Evolutionary conservation across 164 flowering plant species (phyloP), one percentile per base, ranked within the genome.

Genomic region (Dillenia turbinata): DNA sequence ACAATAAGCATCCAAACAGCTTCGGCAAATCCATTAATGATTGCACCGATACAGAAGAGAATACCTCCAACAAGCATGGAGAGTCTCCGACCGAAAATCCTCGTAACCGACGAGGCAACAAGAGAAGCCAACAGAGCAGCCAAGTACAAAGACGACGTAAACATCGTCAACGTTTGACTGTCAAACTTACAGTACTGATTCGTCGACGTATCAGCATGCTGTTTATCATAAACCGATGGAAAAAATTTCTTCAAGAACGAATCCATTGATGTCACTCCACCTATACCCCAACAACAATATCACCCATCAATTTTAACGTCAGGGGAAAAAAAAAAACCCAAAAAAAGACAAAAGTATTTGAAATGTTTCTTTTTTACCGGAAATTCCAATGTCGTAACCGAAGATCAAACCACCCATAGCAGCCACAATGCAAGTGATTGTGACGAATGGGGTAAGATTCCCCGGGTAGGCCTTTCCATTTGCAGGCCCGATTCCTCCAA

Each of bases 321-420:
- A 33, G 40, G n/a, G n/a, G n/a, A n/a, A n/a, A 33, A 33, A 33
- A 6, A 33, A 33, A 33, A 45, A 33, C 11, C 12, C 33, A n/a
- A 46, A 57, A 52, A 50, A 13, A 9, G 17, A 9, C 45, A 5
- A 3, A 17, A 10, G 8, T 0, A 1, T 44, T 22, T 7, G 15
- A 60, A 2, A 9, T 49, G 40, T 33, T 33, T 33, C 40, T 33
- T 5, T 13, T 5, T 57, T 75, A 84, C 92, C 94, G 12, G 94
- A 85, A 67, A 88, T 85, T 10, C 94, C 94, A 16, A 88, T 82
- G 54, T 88, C 95, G 59, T 88, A 88, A 22, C 95, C 95, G 68
- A 84, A 88, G 62, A 88, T 82, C 40, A 84, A 61, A 43, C 95
- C 95, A 9, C 95, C 92, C 73, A 83, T 83, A 75, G 85, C 88